Evolutionary conservation across 129 eudicot genomes (phyloP).

Genomic region (Smallanthus sonchifolius): DNA sequence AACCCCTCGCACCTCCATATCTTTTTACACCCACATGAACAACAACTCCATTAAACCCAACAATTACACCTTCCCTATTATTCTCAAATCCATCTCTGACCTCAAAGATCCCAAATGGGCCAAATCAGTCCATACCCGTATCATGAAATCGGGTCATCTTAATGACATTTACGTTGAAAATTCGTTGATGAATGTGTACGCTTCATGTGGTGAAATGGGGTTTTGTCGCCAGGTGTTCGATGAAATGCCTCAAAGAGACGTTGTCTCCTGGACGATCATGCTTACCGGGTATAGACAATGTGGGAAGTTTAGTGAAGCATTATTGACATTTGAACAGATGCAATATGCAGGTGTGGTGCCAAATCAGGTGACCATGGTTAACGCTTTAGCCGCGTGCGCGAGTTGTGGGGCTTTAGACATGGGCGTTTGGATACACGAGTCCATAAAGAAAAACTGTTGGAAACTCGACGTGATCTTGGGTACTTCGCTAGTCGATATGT

Average conservation of each 20-base stretch:
- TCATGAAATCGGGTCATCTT: constrained; percentile 43
- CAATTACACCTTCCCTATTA: constrained; percentile 61
- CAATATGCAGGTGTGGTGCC: constrained; percentile 47
- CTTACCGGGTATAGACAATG: constrained; percentile 43
- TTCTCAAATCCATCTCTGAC: constrained; percentile 50
- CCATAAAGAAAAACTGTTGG: constrained; percentile 42
- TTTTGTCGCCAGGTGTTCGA: constrained; percentile 53
- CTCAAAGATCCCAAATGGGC: constrained; percentile 33
- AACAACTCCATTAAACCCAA: constrained; percentile 25
- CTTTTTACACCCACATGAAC: constrained; percentile 10
- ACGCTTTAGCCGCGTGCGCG: constrained; percentile 59
- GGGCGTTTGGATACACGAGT: constrained; percentile 65
- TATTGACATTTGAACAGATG: constrained; percentile 49
- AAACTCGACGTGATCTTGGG: constrained; percentile 55
- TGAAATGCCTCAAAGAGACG: constrained; percentile 68
- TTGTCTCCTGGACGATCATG: constrained; percentile 69
- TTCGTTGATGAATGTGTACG: constrained; percentile 42
- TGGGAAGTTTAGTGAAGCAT: constrained; percentile 43
- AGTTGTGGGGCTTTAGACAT: constrained; percentile 43
- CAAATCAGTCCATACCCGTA: constrained; percentile 36
- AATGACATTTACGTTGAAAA: constrained; percentile 49
- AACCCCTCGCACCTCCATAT: constrained; percentile 30
- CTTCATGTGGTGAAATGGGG: constrained; percentile 38
- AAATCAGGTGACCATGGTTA: constrained; percentile 65
- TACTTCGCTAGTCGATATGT: constrained; percentile 55